phyloP scores from a whole-genome alignment of 441 rosid species.

The Aquilaria agallochum region DNA sequence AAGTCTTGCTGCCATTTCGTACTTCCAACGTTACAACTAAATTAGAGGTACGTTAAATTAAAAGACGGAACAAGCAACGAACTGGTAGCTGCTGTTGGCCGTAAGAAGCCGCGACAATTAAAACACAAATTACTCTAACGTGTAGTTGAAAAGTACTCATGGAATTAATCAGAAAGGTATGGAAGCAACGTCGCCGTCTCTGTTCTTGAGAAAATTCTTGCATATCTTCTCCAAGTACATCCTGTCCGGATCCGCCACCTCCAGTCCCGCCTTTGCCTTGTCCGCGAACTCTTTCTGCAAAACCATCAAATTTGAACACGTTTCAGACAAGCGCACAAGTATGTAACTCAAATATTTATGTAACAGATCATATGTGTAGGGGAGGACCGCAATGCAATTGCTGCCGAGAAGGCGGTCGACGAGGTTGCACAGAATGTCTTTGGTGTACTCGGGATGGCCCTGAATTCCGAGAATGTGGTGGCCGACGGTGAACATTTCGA shows the following conservation, averaged over 20 bases:
- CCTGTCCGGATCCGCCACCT: conserved; percentile 61
- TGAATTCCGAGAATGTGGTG: conserved; percentile 71
- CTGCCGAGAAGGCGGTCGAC: conserved; percentile 54
- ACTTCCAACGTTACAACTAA: too few relatives aligned
- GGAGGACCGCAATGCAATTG: conserved; percentile 44
- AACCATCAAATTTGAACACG: background rate
- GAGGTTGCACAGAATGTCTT: conserved; percentile 60
- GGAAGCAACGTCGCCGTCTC: background rate
- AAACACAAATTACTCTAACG: too few relatives aligned
- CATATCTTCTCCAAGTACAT: conserved; percentile 64
- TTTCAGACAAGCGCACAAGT: background rate
- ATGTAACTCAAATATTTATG: background rate
- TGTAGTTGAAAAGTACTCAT: too few relatives aligned
- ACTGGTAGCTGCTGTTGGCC: too few relatives aligned
- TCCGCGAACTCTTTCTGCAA: conserved; percentile 57
- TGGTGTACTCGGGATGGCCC: conserved; percentile 90
- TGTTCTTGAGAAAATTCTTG: conserved; percentile 59
- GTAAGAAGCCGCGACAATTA: too few relatives aligned
- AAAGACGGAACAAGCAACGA: too few relatives aligned
- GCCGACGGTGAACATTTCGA: conserved; percentile 63
- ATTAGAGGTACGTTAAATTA: too few relatives aligned
- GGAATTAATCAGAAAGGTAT: too few relatives aligned
- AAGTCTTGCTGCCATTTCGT: too few relatives aligned
- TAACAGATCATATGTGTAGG: too few relatives aligned
- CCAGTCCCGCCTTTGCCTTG: conserved; percentile 47